Evolutionary conservation across 371 early-diverging fungal species (phyloP).

Genomic region (Syncephalastrum monosporum): DNA sequence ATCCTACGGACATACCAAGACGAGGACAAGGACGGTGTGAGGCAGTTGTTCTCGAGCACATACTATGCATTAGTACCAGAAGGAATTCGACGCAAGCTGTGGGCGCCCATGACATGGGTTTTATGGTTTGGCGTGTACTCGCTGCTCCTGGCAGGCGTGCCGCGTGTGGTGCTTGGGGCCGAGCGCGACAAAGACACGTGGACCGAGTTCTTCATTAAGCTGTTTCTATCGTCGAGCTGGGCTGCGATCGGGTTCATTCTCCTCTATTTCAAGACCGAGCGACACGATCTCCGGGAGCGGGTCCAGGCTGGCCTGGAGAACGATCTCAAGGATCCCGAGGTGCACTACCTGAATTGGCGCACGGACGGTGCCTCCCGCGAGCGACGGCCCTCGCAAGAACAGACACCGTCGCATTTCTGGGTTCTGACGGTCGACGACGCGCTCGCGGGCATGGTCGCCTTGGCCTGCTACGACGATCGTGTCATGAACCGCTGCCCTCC

Average conservation of each 20-base stretch:
- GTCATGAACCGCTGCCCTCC: constrained; percentile 4
- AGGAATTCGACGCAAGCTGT: constrained; percentile 42
- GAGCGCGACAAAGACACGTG: constrained; percentile 7
- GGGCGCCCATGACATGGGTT: constrained; percentile 39
- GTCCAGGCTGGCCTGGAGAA: constrained; percentile 37
- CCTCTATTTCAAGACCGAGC: constrained; percentile 34
- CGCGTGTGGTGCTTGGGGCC: constrained; percentile 16
- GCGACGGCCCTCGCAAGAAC: constrained; percentile 27
- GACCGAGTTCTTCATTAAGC: constrained; percentile 16
- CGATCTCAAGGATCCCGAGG: constrained; percentile 41
- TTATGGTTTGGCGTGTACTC: constrained; percentile 40
- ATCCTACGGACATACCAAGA: constrained; percentile 37
- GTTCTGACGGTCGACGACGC: constrained; percentile 36
- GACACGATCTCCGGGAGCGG: constrained; percentile 27
- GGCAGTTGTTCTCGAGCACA: constrained; percentile 24
- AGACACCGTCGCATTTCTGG: constrained; percentile 48
- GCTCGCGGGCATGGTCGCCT: constrained; percentile 39
- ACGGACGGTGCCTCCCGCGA: constrained; percentile 13
- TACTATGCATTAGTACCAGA: constrained; percentile 38
- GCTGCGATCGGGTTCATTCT: constrained; percentile 28
- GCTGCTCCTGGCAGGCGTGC: constrained; percentile 23
- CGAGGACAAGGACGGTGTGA: constrained; percentile 26
- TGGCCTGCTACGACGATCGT: constrained; percentile 21
- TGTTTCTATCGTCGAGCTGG: constrained; percentile 33
- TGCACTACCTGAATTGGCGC: constrained; percentile 32